phyloP scores from a whole-genome alignment of 768 basidiomycete species.

The Rhodosporidiobolus sp. region DNA sequence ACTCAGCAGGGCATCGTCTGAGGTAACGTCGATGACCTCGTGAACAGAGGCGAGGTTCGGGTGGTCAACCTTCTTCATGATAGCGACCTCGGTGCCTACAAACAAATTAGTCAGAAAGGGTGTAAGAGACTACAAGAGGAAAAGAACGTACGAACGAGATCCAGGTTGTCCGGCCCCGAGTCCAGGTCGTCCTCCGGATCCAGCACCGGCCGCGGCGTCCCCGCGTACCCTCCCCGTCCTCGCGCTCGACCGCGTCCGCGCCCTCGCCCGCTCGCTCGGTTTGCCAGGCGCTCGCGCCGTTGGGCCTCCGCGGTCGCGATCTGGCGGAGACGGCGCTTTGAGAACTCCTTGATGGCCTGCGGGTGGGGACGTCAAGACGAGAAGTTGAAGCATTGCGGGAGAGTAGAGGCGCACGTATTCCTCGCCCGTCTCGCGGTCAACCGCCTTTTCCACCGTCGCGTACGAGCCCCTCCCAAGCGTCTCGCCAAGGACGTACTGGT shows the following conservation, averaged over 20 bases:
- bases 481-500: constrained; percentile 32
- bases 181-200: constrained; percentile 9
- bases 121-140: too few relatives aligned
- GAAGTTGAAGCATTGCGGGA: too few relatives aligned
- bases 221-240: constrained; percentile 11
- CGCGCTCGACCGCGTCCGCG: constrained; percentile 18
- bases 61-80: constrained; percentile 42
- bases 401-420: constrained; percentile 22
- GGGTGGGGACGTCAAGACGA: too few relatives aligned
- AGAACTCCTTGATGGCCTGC: constrained; percentile 40
- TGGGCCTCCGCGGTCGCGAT: constrained; percentile 25
- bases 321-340: constrained; percentile 29
- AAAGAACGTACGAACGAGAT: constrained; percentile 23
- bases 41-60: constrained; percentile 36
- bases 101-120: background rate
- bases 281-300: constrained; percentile 12
- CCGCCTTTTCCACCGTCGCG: constrained; percentile 34
- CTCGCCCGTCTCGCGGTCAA: constrained; percentile 26
- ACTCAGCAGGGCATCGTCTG: constrained; percentile 42
- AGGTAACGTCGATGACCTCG: constrained; percentile 43
- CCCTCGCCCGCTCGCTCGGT: background rate
- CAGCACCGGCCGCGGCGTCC: background rate
- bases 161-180: constrained; percentile 33
- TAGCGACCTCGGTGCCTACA: constrained; percentile 32
- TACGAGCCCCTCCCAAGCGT: constrained; percentile 31